phyloP scores from a whole-genome alignment of 179 eudicot genomes.

The Kewa caespitosa region DNA sequence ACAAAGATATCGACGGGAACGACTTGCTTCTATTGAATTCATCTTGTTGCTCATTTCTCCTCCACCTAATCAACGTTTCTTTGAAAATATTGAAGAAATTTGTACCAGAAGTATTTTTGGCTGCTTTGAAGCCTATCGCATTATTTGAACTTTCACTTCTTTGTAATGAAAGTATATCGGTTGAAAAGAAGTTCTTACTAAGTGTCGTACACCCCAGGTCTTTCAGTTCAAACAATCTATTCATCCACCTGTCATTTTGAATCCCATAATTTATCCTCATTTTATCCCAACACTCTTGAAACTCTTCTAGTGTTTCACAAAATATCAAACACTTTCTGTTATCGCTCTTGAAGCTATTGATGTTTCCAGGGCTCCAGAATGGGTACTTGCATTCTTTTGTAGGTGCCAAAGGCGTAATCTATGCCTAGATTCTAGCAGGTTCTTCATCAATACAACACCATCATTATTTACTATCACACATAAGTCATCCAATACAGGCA shows the following conservation, averaged over 20 bases:
- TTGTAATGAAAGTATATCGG: constrained; percentile 7
- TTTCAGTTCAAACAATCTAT: background rate
- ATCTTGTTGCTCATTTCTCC: no score
- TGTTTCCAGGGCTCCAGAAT: background rate
- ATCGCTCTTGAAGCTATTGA: background rate
- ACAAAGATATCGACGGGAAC: no score
- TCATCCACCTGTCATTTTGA: background rate
- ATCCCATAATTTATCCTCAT: background rate
- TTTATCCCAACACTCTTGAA: background rate
- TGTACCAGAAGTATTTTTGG: background rate
- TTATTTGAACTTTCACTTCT: constrained; percentile 7
- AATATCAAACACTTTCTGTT: background rate
- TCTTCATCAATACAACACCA: background rate
- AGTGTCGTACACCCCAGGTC: constrained; percentile 12
- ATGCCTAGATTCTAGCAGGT: background rate
- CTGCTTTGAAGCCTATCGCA: constrained; percentile 11
- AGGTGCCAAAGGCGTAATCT: constrained; percentile 9
- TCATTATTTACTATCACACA: no score
- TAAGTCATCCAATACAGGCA: no score
- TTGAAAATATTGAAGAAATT: constrained; percentile 3
- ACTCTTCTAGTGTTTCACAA: background rate
- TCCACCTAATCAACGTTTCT: no score
- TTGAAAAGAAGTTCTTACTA: constrained; percentile 15
- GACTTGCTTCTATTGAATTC: no score
- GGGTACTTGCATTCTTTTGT: background rate